Percentiles rank a stretch among this genome's conserved stretches.
phyloP scores from a whole-genome alignment of 164 flowering plant genomes.

The Vitis rotundifolia region DNA sequence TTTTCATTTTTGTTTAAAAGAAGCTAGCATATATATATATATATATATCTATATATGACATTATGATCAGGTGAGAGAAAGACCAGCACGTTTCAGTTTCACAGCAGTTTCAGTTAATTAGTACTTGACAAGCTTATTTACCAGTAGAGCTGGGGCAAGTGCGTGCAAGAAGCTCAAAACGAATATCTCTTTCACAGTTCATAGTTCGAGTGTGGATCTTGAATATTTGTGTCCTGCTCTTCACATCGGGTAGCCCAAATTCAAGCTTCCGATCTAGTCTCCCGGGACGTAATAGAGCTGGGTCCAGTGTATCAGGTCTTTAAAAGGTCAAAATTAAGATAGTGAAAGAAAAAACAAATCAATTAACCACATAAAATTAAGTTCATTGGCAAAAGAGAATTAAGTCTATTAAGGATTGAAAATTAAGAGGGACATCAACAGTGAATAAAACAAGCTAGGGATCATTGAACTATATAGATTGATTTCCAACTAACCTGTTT shows the following conservation, averaged over 20 bases:
- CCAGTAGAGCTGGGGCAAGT: conserved; percentile 99
- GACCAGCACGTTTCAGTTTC: not conserved
- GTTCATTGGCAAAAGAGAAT: too few relatives aligned
- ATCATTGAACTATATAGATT: too few relatives aligned
- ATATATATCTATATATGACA: too few relatives aligned
- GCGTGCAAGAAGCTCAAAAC: conserved; percentile 93
- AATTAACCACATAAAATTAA: too few relatives aligned
- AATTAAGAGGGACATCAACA: not conserved
- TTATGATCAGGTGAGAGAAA: not conserved
- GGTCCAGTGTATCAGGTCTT: conserved; percentile 96
- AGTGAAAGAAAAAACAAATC: too few relatives aligned
- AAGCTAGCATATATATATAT: too few relatives aligned
- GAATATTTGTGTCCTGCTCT: conserved; percentile 92
- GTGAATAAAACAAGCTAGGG: not conserved
- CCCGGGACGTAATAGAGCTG: conserved; percentile 93
- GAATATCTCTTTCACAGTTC: conserved; percentile 95
- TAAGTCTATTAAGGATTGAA: too few relatives aligned
- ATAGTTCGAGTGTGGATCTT: conserved; percentile 95
- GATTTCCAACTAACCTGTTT: conserved; percentile 52
- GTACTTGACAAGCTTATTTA: conserved; percentile 13
- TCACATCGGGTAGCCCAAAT: conserved; percentile 96
- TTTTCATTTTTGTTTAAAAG: too few relatives aligned
- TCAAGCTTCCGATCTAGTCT: conserved; percentile 93
- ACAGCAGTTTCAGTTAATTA: too few relatives aligned
- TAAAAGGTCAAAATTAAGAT: conserved; percentile 3